A percentile compares a stretch with the other conserved stretches of the same genome.
These are phyloP conservation scores for Starmera dryadoides DNA, from an alignment of 805 yeast genomes.

Conservation along the genomic window DNA sequence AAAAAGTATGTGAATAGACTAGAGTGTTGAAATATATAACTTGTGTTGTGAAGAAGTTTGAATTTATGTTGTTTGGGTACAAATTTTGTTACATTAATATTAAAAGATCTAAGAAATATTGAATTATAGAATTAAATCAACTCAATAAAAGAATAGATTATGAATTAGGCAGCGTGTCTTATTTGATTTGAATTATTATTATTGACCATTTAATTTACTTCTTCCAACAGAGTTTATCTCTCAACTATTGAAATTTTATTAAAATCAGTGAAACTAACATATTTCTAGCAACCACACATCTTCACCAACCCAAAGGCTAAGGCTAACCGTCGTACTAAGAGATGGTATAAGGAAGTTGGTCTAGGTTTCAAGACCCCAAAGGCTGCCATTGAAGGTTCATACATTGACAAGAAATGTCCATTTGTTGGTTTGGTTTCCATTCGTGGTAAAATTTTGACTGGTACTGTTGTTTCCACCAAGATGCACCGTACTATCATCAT, in stretches of 20 bases:
- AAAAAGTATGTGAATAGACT: conserved; percentile 67
- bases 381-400: conserved; percentile 96
- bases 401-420: conserved; percentile 99
- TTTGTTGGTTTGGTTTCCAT: conserved; percentile 94
- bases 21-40: background rate
- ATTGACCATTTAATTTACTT: too few species aligned
- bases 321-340: conserved; percentile 98
- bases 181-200: too few species aligned
- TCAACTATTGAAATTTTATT: too few species aligned
- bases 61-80: too few species aligned
- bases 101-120: too few species aligned
- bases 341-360: conserved; percentile 99
- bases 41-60: too few species aligned
- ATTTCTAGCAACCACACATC: conserved; percentile 95
- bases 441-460: conserved; percentile 99
- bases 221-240: too few species aligned
- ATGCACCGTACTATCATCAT: conserved; percentile 99
- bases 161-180: too few species aligned
- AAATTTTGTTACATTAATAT: too few species aligned
- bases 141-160: too few species aligned
- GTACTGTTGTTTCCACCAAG: conserved; percentile 99
- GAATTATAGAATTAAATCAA: too few species aligned
- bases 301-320: conserved; percentile 99
- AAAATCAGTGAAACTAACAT: background rate
- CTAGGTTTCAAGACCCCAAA: conserved; percentile 99